Conservation (phyloP, 2,329 filamentous ascomycete genomes). For the Lecanosticta acicola region DNA sequence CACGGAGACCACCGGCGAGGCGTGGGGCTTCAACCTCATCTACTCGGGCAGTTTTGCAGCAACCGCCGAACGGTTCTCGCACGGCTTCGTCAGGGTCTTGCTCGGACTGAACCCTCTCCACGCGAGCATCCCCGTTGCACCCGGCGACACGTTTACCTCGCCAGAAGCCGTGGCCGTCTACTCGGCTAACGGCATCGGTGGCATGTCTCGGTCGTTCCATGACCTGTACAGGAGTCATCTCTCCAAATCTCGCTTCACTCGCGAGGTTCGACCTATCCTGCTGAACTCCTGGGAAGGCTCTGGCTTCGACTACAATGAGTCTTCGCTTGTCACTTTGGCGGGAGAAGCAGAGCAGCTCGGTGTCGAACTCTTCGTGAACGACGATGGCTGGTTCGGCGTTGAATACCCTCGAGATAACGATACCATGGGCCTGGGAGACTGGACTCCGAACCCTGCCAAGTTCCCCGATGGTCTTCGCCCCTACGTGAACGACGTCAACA, state of each 20-base stretch:
- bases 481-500: slow-evolving; percentile 49
- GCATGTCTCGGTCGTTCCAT: slow-evolving; percentile 59
- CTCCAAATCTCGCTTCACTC: slow-evolving; percentile 52
- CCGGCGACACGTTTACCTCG: slow-evolving; percentile 54
- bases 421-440: slow-evolving; percentile 57
- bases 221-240: slow-evolving; percentile 57
- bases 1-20: slow-evolving; percentile 56
- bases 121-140: slow-evolving; percentile 52
- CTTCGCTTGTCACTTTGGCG: slow-evolving; percentile 51
- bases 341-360: slow-evolving; percentile 54
- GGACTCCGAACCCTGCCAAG: slow-evolving; percentile 53
- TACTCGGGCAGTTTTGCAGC: slow-evolving; percentile 60
- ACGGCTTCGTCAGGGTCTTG: slow-evolving; percentile 55
- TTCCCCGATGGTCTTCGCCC: slow-evolving; percentile 54
- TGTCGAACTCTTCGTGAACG: slow-evolving; percentile 58
- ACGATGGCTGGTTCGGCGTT: slow-evolving; percentile 64
- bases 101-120: slow-evolving; percentile 58
- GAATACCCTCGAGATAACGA: slow-evolving; percentile 56
- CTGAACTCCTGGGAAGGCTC: slow-evolving; percentile 64
- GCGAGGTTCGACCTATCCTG: slow-evolving; percentile 49
- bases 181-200: slow-evolving; percentile 53
- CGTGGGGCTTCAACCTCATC: slow-evolving; percentile 60
- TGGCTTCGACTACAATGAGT: slow-evolving; percentile 54
- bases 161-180: slow-evolving; percentile 60
- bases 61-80: slow-evolving; percentile 57